Evolutionary conservation across 2,329 filamentous ascomycete genomes (phyloP).

Genomic region (Drechmeria coniospora): DNA sequence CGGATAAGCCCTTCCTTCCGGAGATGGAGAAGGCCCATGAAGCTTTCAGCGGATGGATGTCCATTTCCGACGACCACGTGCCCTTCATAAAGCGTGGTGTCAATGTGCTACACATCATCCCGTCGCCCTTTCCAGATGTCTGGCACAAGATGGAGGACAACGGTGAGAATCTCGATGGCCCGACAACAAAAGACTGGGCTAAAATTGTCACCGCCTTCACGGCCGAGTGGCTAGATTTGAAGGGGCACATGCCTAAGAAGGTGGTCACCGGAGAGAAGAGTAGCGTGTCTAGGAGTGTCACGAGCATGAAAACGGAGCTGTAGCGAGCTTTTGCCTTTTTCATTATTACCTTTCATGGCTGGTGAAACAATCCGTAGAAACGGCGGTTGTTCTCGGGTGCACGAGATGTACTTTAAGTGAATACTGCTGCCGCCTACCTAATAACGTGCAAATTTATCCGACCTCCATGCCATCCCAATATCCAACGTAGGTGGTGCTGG

Average conservation of each 20-base stretch:
- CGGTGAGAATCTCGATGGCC: constrained; percentile 65
- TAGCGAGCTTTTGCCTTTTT: constrained; percentile 2
- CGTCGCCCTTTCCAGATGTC: constrained; percentile 61
- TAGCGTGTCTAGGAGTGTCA: constrained; percentile 10
- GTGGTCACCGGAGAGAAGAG: constrained; percentile 10
- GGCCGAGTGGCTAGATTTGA: constrained; percentile 82
- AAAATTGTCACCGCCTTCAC: constrained; percentile 70
- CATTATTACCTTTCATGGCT: too few species aligned
- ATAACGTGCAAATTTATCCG: too few species aligned
- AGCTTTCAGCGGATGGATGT: constrained; percentile 30
- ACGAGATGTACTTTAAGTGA: too few species aligned
- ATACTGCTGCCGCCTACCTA: too few species aligned
- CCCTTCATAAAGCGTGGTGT: constrained; percentile 82
- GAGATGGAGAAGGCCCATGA: constrained; percentile 39
- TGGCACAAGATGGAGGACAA: constrained; percentile 85
- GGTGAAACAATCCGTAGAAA: too few species aligned
- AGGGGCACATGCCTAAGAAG: constrained; percentile 18
- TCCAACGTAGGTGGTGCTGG: too few species aligned
- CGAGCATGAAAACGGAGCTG: constrained; percentile 18
- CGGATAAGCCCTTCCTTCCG: constrained; percentile 42
- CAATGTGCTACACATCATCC: constrained; percentile 79
- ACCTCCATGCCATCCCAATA: too few species aligned
- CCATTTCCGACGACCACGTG: constrained; percentile 74
- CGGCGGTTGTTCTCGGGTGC: too few species aligned
- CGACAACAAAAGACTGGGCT: constrained; percentile 76